Evolutionary conservation across 2,329 filamentous ascomycete species (phyloP).

Genomic region (Sordariomycetes sp.): DNA sequence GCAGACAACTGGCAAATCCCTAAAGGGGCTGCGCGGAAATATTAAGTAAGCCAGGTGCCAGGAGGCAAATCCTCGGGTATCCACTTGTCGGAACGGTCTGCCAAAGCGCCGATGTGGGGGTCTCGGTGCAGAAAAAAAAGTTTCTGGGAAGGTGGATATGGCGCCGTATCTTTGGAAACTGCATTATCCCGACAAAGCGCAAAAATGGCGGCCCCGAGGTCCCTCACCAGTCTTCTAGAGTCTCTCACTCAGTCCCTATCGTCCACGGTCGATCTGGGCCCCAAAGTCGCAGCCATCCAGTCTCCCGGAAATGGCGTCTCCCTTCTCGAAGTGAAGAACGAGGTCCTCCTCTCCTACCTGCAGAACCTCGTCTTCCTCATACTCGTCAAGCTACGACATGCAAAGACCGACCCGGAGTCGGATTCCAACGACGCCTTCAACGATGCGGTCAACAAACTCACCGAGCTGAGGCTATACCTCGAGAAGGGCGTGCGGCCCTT

Average conservation of each 20-base stretch:
- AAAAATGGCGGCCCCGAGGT: conserved; percentile 35
- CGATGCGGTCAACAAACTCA: conserved; percentile 70
- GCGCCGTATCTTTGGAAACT: neutral
- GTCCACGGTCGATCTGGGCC: conserved; percentile 56
- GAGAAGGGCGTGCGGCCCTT: conserved; percentile 87
- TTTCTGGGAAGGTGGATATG: neutral
- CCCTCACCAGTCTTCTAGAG: conserved; percentile 37
- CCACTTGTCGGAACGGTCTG: neutral
- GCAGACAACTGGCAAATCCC: neutral
- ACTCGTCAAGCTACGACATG: conserved; percentile 64
- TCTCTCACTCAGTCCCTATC: conserved; percentile 48
- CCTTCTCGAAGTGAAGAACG: conserved; percentile 90
- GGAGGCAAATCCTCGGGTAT: neutral
- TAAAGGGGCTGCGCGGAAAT: neutral
- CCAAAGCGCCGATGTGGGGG: neutral
- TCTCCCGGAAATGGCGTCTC: conserved; percentile 84
- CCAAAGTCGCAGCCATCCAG: conserved; percentile 50
- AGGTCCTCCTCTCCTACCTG: conserved; percentile 90
- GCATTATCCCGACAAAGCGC: neutral
- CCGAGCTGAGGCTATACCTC: conserved; percentile 82
- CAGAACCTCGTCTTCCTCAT: conserved; percentile 89
- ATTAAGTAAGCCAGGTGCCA: neutral
- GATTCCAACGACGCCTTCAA: conserved; percentile 16
- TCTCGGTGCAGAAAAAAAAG: neutral
- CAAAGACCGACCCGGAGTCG: conserved; percentile 7